These are phyloP conservation scores for Lactarius quietus DNA, from an alignment of 768 basidiomycete genomes.

Conservation along the genomic window DNA sequence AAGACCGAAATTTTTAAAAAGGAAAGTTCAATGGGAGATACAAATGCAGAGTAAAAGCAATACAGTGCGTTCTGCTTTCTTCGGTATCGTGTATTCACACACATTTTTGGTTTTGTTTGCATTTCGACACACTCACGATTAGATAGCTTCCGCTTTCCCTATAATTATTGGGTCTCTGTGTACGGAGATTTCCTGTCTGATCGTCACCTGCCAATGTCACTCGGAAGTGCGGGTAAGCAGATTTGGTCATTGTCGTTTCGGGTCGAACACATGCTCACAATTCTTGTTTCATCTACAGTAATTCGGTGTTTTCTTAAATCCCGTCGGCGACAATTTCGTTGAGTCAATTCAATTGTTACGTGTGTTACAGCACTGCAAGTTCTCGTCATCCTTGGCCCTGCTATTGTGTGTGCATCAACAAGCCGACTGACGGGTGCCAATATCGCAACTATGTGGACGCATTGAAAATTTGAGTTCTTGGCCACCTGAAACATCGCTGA, in stretches of 20 bases:
- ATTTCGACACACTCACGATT: not conserved
- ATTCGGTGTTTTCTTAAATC: too few relatives aligned
- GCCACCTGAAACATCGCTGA: too few relatives aligned
- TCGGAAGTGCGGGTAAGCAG: not conserved
- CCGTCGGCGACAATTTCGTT: too few relatives aligned
- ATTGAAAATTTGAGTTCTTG: too few relatives aligned
- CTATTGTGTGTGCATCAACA: too few relatives aligned
- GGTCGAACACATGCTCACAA: too few relatives aligned
- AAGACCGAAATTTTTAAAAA: not conserved
- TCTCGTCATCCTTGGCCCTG: too few relatives aligned
- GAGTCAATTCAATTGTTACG: too few relatives aligned
- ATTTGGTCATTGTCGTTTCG: not conserved
- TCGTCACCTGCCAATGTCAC: not conserved
- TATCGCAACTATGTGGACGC: too few relatives aligned
- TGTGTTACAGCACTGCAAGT: too few relatives aligned
- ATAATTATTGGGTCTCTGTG: not conserved
- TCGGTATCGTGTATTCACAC: not conserved
- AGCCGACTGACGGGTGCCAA: too few relatives aligned
- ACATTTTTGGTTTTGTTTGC: not conserved
- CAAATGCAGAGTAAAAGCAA: not conserved
- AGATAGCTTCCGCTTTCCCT: not conserved
- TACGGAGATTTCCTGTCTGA: not conserved
- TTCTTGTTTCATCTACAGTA: too few relatives aligned
- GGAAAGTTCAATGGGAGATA: not conserved
- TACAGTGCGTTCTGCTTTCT: not conserved